These are phyloP conservation scores for Alternaria sp. DNA, from an alignment of 2,329 filamentous ascomycete species.

Conservation along the genomic window DNA sequence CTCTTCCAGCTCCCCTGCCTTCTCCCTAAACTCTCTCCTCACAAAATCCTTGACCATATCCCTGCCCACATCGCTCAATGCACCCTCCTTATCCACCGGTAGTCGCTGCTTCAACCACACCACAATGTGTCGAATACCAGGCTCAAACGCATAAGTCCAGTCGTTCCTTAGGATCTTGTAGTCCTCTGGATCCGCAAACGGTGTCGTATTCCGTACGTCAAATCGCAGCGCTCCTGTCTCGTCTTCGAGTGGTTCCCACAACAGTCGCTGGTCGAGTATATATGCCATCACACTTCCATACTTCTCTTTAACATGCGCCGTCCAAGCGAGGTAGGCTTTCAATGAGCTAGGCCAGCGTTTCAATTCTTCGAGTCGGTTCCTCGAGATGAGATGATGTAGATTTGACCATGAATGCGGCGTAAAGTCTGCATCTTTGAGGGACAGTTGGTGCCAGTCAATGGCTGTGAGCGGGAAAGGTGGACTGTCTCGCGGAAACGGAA, in stretches of 20 bases:
- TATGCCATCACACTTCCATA: slow-evolving; percentile 67
- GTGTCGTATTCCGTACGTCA: slow-evolving; percentile 56
- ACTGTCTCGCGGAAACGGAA: slow-evolving; percentile 47
- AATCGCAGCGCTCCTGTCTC: slow-evolving; percentile 45
- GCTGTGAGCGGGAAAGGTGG: slow-evolving; percentile 50
- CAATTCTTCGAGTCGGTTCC: slow-evolving; percentile 64
- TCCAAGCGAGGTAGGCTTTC: slow-evolving; percentile 68
- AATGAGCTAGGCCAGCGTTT: slow-evolving; percentile 68
- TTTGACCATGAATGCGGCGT: slow-evolving; percentile 49
- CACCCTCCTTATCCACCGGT: slow-evolving; percentile 43
- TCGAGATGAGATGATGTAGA: slow-evolving; percentile 47
- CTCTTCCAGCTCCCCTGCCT: slow-evolving; percentile 46
- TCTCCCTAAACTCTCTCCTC: slow-evolving; percentile 58
- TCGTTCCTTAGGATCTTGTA: slow-evolving; percentile 68
- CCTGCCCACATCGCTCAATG: slow-evolving; percentile 42
- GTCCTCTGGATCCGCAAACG: slow-evolving; percentile 64
- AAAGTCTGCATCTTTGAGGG: slow-evolving; percentile 44
- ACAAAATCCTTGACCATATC: slow-evolving; percentile 42
- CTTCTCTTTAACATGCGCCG: slow-evolving; percentile 60
- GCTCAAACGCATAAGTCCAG: slow-evolving; percentile 68
- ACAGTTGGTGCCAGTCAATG: slow-evolving; percentile 48
- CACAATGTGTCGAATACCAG: slow-evolving; percentile 63
- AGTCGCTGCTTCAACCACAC: slow-evolving; percentile 61
- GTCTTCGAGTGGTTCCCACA: slow-evolving; percentile 55
- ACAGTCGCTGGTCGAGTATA: slow-evolving; percentile 63